A percentile compares a stretch with the other conserved stretches of the same genome.
These are phyloP conservation scores for Phlyctochytrium bullatum DNA, from an alignment of 192 early-diverging fungal genomes.

Conservation along the genomic window DNA sequence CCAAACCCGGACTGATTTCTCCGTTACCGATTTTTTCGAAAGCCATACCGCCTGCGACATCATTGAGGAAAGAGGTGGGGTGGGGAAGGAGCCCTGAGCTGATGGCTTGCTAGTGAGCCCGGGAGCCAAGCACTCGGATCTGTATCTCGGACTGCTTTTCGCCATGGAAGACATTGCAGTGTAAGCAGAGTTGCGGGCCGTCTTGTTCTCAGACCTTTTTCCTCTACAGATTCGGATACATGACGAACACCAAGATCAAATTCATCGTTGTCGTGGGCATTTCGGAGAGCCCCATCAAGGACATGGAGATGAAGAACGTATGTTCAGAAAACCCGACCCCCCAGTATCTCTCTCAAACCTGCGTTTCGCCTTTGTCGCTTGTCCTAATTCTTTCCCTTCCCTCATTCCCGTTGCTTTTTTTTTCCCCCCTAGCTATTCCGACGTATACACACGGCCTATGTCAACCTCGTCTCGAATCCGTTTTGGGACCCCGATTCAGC, in stretches of 20 bases:
- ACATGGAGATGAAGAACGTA: constrained; percentile 79
- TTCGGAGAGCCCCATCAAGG: constrained; percentile 69
- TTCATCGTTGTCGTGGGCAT: constrained; percentile 45
- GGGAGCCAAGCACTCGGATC: constrained; percentile 66
- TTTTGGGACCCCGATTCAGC: constrained; percentile 67
- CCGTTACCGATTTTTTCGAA: too few species aligned
- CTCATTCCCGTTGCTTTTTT: not conserved
- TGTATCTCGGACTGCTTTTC: constrained; percentile 85
- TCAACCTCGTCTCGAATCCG: constrained; percentile 77
- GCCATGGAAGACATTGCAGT: constrained; percentile 88
- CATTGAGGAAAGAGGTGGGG: constrained; percentile 81
- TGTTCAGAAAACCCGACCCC: not conserved
- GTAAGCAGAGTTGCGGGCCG: constrained; percentile 31
- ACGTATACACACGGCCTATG: constrained; percentile 80
- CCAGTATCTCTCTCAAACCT: not conserved
- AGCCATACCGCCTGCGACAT: constrained; percentile 85
- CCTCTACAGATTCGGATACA: constrained; percentile 68
- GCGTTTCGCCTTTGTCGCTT: too few species aligned
- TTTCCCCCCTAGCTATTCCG: constrained; percentile 62
- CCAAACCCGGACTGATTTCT: too few species aligned
- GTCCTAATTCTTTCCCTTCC: not conserved
- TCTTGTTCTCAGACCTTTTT: not conserved
- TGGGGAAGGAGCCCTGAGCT: not conserved
- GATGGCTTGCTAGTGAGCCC: constrained; percentile 40
- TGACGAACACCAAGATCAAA: constrained; percentile 83